Evolutionary conservation across 306 rosid species (phyloP).

Genomic region (Purshia tridentata): DNA sequence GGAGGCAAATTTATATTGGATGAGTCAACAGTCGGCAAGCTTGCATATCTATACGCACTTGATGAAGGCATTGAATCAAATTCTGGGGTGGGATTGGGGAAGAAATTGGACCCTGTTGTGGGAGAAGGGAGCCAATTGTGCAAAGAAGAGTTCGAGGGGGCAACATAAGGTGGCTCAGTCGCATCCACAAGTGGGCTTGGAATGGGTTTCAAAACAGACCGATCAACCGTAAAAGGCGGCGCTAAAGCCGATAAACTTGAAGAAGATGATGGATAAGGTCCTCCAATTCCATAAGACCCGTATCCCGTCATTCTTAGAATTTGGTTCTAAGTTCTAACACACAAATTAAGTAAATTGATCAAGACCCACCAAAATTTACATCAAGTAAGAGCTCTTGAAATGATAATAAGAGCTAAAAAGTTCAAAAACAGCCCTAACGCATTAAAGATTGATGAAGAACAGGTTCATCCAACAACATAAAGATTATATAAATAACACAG

Average conservation of each 20-base stretch:
- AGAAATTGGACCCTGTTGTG: slow-evolving; percentile 38
- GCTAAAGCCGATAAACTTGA: slow-evolving; percentile 84
- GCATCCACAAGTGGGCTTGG: slow-evolving; percentile 46
- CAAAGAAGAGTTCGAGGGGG: slow-evolving; percentile 35
- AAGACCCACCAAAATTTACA: slow-evolving; percentile 24
- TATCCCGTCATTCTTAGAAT: slow-evolving; percentile 54
- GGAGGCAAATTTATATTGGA: slow-evolving; percentile 42
- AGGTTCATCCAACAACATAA: slow-evolving; percentile 9
- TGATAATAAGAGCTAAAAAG: slow-evolving; percentile 2
- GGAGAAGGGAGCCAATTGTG: slow-evolving; percentile 43
- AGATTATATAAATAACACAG: not conserved
- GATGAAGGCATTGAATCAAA: slow-evolving; percentile 38
- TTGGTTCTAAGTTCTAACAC: slow-evolving; percentile 22
- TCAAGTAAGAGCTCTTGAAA: not conserved
- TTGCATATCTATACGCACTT: slow-evolving; percentile 27
- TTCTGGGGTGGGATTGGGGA: slow-evolving; percentile 34
- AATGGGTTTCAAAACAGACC: slow-evolving; percentile 30
- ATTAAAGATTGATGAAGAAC: slow-evolving; percentile 1
- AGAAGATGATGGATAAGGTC: slow-evolving; percentile 34
- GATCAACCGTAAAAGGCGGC: slow-evolving; percentile 69
- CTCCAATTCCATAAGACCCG: slow-evolving; percentile 48
- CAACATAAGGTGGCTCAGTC: slow-evolving; percentile 43
- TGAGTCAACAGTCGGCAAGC: slow-evolving; percentile 26
- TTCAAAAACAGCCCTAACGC: not conserved
- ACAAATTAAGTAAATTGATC: slow-evolving; percentile 30